Conservation (phyloP, 495 filamentous ascomycete genomes). For the Lasiosphaeria miniovina region DNA sequence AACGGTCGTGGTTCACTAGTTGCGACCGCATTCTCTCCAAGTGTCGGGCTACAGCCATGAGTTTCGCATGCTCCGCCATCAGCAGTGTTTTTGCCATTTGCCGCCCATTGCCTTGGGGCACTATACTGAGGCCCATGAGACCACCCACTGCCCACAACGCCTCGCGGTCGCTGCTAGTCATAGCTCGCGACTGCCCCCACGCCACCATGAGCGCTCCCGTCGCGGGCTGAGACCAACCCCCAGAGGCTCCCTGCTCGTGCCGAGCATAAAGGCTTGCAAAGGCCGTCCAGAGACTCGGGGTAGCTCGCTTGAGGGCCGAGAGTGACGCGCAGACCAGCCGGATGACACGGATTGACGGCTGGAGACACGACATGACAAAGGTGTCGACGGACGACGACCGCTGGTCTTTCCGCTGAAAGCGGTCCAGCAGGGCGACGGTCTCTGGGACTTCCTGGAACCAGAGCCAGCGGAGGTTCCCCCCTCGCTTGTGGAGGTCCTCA, state of each 20-base stretch:
- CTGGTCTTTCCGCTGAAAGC: constrained; percentile 3
- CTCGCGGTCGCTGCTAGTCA: constrained; percentile 14
- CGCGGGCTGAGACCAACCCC: constrained; percentile 7
- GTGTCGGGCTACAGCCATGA: constrained; percentile 6
- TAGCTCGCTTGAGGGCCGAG: constrained; percentile 5
- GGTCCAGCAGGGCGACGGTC: constrained; percentile 6
- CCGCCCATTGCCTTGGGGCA: constrained; percentile 1
- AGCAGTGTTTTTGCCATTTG: constrained; percentile 1
- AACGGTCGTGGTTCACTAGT: constrained; percentile 5
- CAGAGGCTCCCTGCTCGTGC: not conserved
- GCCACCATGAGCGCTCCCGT: constrained; percentile 10
- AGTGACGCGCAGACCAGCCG: constrained; percentile 12
- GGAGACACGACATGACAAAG: constrained; percentile 9
- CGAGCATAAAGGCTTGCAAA: constrained; percentile 14
- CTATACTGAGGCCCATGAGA: constrained; percentile 6
- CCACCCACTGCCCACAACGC: constrained; percentile 1
- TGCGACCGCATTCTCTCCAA: constrained; percentile 5
- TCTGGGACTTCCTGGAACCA: constrained; percentile 17
- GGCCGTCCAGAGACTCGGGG: not conserved
- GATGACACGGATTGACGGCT: constrained; percentile 8
- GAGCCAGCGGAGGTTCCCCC: constrained; percentile 16
- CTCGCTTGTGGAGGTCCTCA: constrained; percentile 8
- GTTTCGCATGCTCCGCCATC: constrained; percentile 8
- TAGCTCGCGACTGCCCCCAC: constrained; percentile 11
- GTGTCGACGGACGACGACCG: not conserved